Conservation (phyloP, 352 stramenopile genomes). For the Globisporangium barbulae region DNA sequence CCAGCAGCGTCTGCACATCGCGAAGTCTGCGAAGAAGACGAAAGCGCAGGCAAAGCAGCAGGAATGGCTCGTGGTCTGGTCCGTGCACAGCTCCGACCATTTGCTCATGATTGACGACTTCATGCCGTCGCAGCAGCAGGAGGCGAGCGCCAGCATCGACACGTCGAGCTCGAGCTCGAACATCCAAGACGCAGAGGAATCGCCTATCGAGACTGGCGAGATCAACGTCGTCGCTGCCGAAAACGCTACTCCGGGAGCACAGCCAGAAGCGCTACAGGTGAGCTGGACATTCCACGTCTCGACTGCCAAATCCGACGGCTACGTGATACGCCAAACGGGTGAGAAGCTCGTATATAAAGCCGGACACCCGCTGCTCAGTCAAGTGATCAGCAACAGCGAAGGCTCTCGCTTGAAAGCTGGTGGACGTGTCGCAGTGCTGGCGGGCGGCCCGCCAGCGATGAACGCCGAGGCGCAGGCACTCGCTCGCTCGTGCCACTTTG, state of each 20-base stretch:
- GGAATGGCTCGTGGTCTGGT: conserved; percentile 65
- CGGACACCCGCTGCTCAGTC: conserved; percentile 59
- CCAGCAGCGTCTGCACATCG: conserved; percentile 43
- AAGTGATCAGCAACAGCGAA: conserved; percentile 54
- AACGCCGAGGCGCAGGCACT: conserved; percentile 60
- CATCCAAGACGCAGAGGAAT: conserved; percentile 50
- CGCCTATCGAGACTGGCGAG: conserved; percentile 13
- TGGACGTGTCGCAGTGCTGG: conserved; percentile 62
- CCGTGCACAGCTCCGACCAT: conserved; percentile 50
- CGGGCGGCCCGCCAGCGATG: conserved; percentile 72
- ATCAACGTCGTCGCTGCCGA: not conserved
- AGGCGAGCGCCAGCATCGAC: conserved; percentile 17
- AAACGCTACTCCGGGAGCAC: not conserved
- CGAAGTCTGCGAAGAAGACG: conserved; percentile 14
- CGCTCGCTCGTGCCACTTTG: conserved; percentile 60
- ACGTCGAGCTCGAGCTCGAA: conserved; percentile 18
- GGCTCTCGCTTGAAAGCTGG: conserved; percentile 46
- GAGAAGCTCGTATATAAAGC: conserved; percentile 50
- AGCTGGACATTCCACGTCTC: conserved; percentile 69
- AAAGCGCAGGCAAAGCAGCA: conserved; percentile 19
- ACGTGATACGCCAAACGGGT: conserved; percentile 45
- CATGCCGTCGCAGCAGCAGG: conserved; percentile 49
- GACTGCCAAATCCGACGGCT: conserved; percentile 36
- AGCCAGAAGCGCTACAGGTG: conserved; percentile 34
- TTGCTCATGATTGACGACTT: conserved; percentile 76